phyloP scores from a whole-genome alignment of 129 eudicot species.

The Flaveria linearis region DNA sequence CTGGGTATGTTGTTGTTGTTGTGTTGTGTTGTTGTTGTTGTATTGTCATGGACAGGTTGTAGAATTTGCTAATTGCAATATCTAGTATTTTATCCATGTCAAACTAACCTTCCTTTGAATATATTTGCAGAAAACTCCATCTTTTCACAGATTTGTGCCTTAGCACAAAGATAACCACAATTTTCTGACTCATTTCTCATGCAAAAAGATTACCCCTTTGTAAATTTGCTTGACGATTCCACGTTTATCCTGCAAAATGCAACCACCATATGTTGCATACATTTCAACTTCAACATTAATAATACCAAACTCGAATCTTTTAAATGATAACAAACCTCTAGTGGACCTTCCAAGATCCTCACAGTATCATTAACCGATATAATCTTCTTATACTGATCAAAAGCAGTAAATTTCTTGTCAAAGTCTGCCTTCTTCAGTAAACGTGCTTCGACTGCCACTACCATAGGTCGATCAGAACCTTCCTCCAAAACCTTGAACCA shows the following conservation, averaged over 20 bases:
- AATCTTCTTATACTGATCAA: conserved; percentile 60
- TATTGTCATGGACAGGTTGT: not conserved
- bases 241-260: conserved; percentile 62
- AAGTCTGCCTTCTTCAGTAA: conserved; percentile 51
- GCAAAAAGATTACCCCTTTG: conserved; percentile 64
- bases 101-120: conserved; percentile 50
- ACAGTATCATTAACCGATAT: conserved; percentile 59
- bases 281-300: not conserved
- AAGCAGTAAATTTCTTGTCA: conserved; percentile 62
- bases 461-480: conserved; percentile 55
- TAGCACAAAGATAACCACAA: conserved; percentile 71
- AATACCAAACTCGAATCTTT: not conserved
- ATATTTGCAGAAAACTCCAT: conserved; percentile 44
- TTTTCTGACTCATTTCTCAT: conserved; percentile 68
- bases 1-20: no score
- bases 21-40: no score
- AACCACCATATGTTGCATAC: conserved; percentile 15
- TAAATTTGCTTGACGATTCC: conserved; percentile 79
- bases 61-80: not conserved
- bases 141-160: conserved; percentile 73
- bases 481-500: conserved; percentile 55
- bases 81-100: not conserved
- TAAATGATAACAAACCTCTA: conserved; percentile 52
- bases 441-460: conserved; percentile 52
- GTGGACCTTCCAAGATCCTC: conserved; percentile 76